These are phyloP conservation scores for Chaetomiaceae sp. DNA, from an alignment of 2,329 filamentous ascomycete species.

Conservation along the genomic window DNA sequence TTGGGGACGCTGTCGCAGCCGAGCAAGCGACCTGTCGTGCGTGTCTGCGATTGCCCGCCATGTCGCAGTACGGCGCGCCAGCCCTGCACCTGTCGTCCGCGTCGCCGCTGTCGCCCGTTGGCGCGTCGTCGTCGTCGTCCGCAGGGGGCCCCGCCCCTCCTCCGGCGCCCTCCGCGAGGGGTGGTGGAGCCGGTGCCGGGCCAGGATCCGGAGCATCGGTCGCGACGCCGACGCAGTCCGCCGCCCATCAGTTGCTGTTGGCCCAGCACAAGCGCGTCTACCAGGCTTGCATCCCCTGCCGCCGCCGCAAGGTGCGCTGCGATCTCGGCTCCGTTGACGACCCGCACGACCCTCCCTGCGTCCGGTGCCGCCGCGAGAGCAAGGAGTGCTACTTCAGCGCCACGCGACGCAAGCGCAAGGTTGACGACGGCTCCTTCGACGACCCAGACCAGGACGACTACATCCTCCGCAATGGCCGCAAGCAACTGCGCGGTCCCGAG, in stretches of 20 bases:
- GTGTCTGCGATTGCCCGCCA: slow-evolving; percentile 13
- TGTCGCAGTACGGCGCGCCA: slow-evolving; percentile 23
- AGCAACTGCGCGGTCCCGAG: slow-evolving; percentile 52
- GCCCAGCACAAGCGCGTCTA: slow-evolving; percentile 57
- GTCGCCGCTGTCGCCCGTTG: slow-evolving; percentile 22
- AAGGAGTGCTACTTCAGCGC: slow-evolving; percentile 98
- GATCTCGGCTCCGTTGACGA: slow-evolving; percentile 77
- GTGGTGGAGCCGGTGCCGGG: slow-evolving; percentile 17
- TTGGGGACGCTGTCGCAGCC: background rate
- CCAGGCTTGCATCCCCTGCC: slow-evolving; percentile 57
- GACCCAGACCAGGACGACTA: slow-evolving; percentile 56
- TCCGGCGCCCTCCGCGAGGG: slow-evolving; percentile 11
- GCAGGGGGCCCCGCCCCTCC: slow-evolving; percentile 16
- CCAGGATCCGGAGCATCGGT: slow-evolving; percentile 14
- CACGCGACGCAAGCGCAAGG: slow-evolving; percentile 86
- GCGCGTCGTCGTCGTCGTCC: slow-evolving; percentile 17
- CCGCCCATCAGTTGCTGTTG: slow-evolving; percentile 6
- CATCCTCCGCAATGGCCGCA: slow-evolving; percentile 66
- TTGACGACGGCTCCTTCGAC: slow-evolving; percentile 35
- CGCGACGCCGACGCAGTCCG: slow-evolving; percentile 11
- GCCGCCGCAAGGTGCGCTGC: slow-evolving; percentile 56
- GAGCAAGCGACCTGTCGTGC: slow-evolving; percentile 1
- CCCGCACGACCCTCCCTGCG: slow-evolving; percentile 87
- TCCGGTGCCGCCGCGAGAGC: slow-evolving; percentile 86
- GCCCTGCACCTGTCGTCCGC: slow-evolving; percentile 18